Percentiles rank a stretch among this genome's conserved stretches.
These are phyloP conservation scores for Volvox reticuliferus DNA, from an alignment of 139 green algal genomes.

Conservation along the genomic window DNA sequence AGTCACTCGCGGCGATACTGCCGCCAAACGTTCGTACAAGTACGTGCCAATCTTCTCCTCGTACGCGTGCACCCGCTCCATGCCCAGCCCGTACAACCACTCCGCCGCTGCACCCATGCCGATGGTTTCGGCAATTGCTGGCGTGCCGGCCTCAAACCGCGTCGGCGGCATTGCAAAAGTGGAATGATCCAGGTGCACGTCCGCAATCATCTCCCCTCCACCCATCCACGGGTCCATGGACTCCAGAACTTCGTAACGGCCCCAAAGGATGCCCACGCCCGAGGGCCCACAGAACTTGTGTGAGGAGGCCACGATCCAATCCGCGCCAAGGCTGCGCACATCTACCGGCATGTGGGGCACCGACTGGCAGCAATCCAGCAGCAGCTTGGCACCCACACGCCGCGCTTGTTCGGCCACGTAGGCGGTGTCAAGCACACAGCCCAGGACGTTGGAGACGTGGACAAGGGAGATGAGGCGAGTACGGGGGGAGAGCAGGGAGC, in stretches of 20 bases:
- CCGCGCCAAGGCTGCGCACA: slow-evolving; percentile 87
- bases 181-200: slow-evolving; percentile 93
- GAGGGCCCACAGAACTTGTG: slow-evolving; percentile 99
- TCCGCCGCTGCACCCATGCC: slow-evolving; percentile 72
- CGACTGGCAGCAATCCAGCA: slow-evolving; percentile 97
- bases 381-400: slow-evolving; percentile 76
- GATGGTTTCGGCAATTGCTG: slow-evolving; percentile 92
- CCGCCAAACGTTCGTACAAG: slow-evolving; percentile 10
- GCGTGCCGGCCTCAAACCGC: slow-evolving; percentile 98
- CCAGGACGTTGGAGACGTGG: slow-evolving; percentile 97
- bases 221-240: slow-evolving; percentile 97
- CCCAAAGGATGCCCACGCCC: slow-evolving; percentile 98
- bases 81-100: slow-evolving; percentile 82
- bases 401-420: slow-evolving; percentile 73
- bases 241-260: slow-evolving; percentile 86
- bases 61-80: slow-evolving; percentile 82
- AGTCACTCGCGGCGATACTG: slow-evolving; percentile 2
- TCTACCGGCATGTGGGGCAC: slow-evolving; percentile 97
- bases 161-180: slow-evolving; percentile 94
- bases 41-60: slow-evolving; percentile 63
- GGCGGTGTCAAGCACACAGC: slow-evolving; percentile 71
- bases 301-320: slow-evolving; percentile 95
- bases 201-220: slow-evolving; percentile 98
- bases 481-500: slow-evolving; percentile 59
- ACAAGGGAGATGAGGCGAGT: slow-evolving; percentile 92